Conservation (phyloP, 1,284 basidiomycete species). For the Rhodofomes roseus region DNA sequence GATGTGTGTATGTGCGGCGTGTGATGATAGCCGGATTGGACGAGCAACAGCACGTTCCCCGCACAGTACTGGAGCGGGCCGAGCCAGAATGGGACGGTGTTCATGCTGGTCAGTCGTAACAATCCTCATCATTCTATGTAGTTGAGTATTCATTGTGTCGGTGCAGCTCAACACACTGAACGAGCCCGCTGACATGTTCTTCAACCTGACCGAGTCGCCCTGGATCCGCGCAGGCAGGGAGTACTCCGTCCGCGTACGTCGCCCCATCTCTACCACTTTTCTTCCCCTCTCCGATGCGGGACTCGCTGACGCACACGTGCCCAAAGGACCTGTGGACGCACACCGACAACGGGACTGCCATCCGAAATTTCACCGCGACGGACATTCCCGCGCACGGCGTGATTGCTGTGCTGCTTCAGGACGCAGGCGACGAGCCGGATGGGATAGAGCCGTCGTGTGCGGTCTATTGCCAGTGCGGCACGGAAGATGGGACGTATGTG, state of each 20-base stretch:
- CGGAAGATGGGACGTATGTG: constrained; percentile 17
- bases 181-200: constrained; percentile 49
- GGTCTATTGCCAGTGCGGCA: constrained; percentile 16
- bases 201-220: constrained; percentile 62
- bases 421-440: constrained; percentile 59
- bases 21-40: constrained; percentile 38
- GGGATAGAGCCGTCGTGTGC: constrained; percentile 29
- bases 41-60: constrained; percentile 38
- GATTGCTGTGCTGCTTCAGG: constrained; percentile 56
- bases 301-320: neutral
- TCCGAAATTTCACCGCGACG: constrained; percentile 56
- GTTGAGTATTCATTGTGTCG: neutral
- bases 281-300: neutral
- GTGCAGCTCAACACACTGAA: constrained; percentile 39
- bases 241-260: constrained; percentile 51
- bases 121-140: neutral
- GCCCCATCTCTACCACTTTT: neutral
- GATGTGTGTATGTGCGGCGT: constrained; percentile 28
- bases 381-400: constrained; percentile 64
- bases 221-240: constrained; percentile 63
- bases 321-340: constrained; percentile 61
- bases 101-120: constrained; percentile 34
- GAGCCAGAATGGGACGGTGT: constrained; percentile 39
- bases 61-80: constrained; percentile 50
- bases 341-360: constrained; percentile 59